These are phyloP conservation scores for Gremmenia infestans DNA, from an alignment of 2,329 filamentous ascomycete species.

Conservation along the genomic window DNA sequence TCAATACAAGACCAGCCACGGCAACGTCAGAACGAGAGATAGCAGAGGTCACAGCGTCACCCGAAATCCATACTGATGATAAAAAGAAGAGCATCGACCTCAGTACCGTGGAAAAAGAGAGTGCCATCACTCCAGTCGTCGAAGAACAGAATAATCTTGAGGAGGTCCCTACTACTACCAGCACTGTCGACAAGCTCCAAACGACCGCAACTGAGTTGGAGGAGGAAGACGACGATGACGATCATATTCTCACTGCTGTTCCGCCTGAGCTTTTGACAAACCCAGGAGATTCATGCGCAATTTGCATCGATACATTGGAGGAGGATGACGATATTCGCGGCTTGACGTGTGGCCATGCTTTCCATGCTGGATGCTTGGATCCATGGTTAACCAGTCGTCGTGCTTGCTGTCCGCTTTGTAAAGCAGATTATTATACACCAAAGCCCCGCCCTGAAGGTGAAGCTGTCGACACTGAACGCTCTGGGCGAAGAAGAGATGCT, in stretches of 20 bases:
- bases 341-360: conserved; percentile 93
- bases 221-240: conserved; percentile 60
- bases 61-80: conserved; percentile 12
- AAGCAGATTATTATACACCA: conserved; percentile 94
- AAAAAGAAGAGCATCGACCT: conserved; percentile 19
- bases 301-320: conserved; percentile 90
- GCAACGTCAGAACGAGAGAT: conserved; percentile 16
- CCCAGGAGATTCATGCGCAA: conserved; percentile 90
- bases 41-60: conserved; percentile 9
- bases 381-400: conserved; percentile 93
- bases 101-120: conserved; percentile 17
- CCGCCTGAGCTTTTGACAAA: conserved; percentile 75
- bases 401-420: conserved; percentile 95
- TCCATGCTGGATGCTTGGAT: conserved; percentile 92
- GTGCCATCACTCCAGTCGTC: conserved; percentile 17
- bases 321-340: conserved; percentile 95
- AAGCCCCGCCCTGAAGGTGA: conserved; percentile 64
- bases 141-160: conserved; percentile 25
- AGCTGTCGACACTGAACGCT: conserved; percentile 24
- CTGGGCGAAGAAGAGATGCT: conserved; percentile 22
- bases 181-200: conserved; percentile 33
- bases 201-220: conserved; percentile 39
- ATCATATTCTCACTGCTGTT: conserved; percentile 76
- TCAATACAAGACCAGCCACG: conserved; percentile 21
- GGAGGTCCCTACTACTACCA: conserved; percentile 27